These are phyloP conservation scores for Cordyceps farinosa DNA, from an alignment of 2,329 filamentous ascomycete species.

Conservation along the genomic window DNA sequence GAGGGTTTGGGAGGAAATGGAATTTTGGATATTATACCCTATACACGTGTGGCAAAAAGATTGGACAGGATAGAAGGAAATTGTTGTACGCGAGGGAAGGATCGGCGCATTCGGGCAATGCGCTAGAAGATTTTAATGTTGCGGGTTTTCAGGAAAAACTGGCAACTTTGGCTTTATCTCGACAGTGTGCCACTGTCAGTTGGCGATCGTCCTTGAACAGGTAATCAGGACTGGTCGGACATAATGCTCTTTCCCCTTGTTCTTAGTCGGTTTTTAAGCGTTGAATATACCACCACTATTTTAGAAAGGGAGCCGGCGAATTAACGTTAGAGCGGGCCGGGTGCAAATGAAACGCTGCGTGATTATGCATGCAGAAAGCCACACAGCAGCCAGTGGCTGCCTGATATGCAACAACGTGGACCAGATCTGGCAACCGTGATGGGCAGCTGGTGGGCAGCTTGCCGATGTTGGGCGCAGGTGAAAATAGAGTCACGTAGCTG, in stretches of 20 bases:
- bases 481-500: not conserved
- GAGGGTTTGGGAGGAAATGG: not conserved
- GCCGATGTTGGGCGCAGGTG: not conserved
- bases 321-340: not conserved
- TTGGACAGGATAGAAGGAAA: not conserved
- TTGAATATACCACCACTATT: slow-evolving; percentile 17
- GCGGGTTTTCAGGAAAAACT: not conserved
- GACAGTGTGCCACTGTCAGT: not conserved
- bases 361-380: slow-evolving; percentile 36
- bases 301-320: not conserved
- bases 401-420: slow-evolving; percentile 3
- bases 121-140: not conserved
- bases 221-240: slow-evolving; percentile 15
- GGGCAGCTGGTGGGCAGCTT: not conserved
- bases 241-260: slow-evolving; percentile 16
- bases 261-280: slow-evolving; percentile 9
- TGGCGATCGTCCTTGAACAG: slow-evolving; percentile 7
- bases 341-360: not conserved
- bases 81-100: not conserved
- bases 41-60: not conserved
- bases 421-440: not conserved
- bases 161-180: not conserved
- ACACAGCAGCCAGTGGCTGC: slow-evolving; percentile 40
- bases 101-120: slow-evolving; percentile 12
- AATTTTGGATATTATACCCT: slow-evolving; percentile 13